phyloP scores from a whole-genome alignment of 768 basidiomycete species.

The Pisolithus albus region DNA sequence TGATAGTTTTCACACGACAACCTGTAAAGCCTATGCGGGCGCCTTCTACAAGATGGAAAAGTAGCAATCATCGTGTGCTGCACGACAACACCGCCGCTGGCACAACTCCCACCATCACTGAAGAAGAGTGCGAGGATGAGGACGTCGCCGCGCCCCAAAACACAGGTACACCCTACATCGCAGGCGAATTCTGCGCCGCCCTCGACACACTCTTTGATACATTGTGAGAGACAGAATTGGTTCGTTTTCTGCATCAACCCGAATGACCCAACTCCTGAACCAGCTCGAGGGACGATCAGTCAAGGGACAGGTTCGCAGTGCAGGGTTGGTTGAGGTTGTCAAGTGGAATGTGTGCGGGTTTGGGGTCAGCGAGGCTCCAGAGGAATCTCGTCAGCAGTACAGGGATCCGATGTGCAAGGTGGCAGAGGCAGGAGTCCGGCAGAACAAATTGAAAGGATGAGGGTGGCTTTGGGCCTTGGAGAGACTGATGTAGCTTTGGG shows the following conservation, averaged over 20 bases:
- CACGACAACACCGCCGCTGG: slow-evolving; percentile 26
- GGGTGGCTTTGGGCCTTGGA: slow-evolving; percentile 46
- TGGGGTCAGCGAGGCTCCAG: slow-evolving; percentile 78
- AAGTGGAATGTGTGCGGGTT: slow-evolving; percentile 59
- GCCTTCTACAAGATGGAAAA: slow-evolving; percentile 82
- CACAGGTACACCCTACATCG: slow-evolving; percentile 57
- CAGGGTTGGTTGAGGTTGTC: slow-evolving; percentile 74
- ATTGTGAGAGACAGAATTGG: slow-evolving; percentile 84
- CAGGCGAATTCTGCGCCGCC: slow-evolving; percentile 82
- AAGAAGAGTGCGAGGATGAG: slow-evolving; percentile 47
- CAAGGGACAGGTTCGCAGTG: slow-evolving; percentile 83
- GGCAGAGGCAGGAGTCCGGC: slow-evolving; percentile 45
- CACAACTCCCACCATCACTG: slow-evolving; percentile 13
- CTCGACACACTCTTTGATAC: slow-evolving; percentile 83
- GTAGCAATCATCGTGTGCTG: slow-evolving; percentile 50
- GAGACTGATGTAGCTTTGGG: slow-evolving; percentile 79
- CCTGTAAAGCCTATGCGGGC: slow-evolving; percentile 91
- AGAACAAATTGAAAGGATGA: slow-evolving; percentile 55
- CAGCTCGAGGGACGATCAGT: slow-evolving; percentile 89
- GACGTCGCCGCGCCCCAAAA: slow-evolving; percentile 26
- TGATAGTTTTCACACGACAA: slow-evolving; percentile 92
- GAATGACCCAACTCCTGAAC: slow-evolving; percentile 89
- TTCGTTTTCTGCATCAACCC: slow-evolving; percentile 90
- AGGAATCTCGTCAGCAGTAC: slow-evolving; percentile 85
- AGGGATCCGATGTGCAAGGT: slow-evolving; percentile 48